Conservation (phyloP, 257 asterid species). For the Capsicum chinense region DNA sequence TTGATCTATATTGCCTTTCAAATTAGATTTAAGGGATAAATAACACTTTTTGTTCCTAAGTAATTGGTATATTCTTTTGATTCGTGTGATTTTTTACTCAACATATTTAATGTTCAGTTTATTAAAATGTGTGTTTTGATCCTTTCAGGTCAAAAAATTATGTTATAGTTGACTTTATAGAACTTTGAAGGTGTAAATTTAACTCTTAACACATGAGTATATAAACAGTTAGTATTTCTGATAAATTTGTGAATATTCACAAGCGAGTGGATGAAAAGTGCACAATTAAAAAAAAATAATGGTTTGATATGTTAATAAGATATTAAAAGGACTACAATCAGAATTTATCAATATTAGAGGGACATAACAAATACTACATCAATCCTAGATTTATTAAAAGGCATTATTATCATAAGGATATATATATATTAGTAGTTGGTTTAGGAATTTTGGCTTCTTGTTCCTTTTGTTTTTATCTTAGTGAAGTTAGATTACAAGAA, state of each 20-base stretch:
- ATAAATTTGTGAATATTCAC: neutral
- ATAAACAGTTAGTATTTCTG: neutral
- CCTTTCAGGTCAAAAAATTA: neutral
- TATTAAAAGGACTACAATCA: neutral
- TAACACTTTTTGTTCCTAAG: neutral
- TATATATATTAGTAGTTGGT: neutral
- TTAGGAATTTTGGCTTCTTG: constrained; percentile 26
- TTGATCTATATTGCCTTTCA: neutral
- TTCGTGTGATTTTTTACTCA: neutral
- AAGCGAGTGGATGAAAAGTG: neutral
- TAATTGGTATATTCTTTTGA: neutral
- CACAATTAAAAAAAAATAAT: neutral
- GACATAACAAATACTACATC: neutral
- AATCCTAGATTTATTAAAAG: neutral
- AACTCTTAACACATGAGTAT: neutral
- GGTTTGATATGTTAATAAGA: neutral
- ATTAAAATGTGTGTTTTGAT: neutral
- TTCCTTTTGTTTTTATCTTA: neutral
- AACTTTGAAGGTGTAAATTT: neutral
- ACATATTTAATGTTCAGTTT: neutral
- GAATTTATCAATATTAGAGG: neutral
- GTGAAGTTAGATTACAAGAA: constrained; percentile 18
- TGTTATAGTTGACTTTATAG: neutral
- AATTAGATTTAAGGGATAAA: neutral
- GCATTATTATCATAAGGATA: neutral